These are phyloP conservation scores for Davidsoniella eucalypti DNA, from an alignment of 2,329 filamentous ascomycete genomes.

Conservation along the genomic window DNA sequence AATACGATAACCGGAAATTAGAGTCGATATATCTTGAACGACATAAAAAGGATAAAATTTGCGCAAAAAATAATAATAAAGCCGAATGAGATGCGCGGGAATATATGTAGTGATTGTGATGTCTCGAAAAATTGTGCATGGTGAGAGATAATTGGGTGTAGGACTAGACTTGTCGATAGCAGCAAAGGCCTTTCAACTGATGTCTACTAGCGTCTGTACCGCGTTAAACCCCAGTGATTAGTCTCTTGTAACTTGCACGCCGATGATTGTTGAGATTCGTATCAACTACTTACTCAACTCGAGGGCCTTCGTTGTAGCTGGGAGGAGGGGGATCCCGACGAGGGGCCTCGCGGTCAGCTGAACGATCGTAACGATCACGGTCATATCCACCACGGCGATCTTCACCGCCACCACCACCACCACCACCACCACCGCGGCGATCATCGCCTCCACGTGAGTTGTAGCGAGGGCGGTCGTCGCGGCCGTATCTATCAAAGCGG, in stretches of 20 bases:
- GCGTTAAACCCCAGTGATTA: slow-evolving; percentile 9
- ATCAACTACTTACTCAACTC: slow-evolving; percentile 25
- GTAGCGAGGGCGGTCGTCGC: slow-evolving; percentile 20
- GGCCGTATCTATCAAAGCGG: slow-evolving; percentile 15
- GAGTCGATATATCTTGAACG: slow-evolving; percentile 5
- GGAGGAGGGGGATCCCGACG: slow-evolving; percentile 25
- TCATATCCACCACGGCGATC: slow-evolving; percentile 29
- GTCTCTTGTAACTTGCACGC: slow-evolving; percentile 3
- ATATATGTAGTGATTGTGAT: no score
- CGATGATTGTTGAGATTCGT: slow-evolving; percentile 20
- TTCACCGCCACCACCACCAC: slow-evolving; percentile 17
- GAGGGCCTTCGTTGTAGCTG: slow-evolving; percentile 26
- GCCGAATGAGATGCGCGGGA: no score
- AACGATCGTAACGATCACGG: slow-evolving; percentile 32
- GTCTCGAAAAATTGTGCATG: no score
- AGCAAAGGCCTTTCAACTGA: not conserved
- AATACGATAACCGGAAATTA: slow-evolving; percentile 4
- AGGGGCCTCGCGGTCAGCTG: slow-evolving; percentile 24
- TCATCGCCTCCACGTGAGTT: slow-evolving; percentile 22
- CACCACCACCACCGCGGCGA: slow-evolving; percentile 22
- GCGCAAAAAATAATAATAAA: no score
- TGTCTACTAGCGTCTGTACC: slow-evolving; percentile 8
- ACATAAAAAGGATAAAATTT: slow-evolving; percentile 1
- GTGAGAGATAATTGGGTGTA: no score
- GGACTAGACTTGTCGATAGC: not conserved